Evolutionary conservation across 306 rosid species (phyloP), one percentile per base, ranked within the genome.

Genomic region (Luffa aegyptiaca): DNA sequence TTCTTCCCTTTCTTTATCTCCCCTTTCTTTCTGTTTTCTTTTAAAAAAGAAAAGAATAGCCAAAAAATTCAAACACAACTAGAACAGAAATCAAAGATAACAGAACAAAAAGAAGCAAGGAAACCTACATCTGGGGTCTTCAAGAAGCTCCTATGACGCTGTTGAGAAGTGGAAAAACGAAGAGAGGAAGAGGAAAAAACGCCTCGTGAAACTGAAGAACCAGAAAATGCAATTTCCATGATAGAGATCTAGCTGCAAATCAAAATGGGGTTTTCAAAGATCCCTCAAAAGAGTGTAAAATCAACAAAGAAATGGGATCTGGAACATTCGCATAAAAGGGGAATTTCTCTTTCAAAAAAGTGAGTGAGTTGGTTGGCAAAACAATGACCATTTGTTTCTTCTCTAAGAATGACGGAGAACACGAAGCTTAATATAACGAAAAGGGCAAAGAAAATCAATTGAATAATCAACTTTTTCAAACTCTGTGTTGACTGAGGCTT

Each of bases 361-460:
- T 79, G 48, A 85, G 74, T 74, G 71, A 85, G 83, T 62, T 39
- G 86, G 87, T 79, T 84, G 84, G 95, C 81, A 77, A 83, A 83
- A 78, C 85, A 62, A 88, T 63, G 81, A 77, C 81, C 84, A 75
- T 63, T 81, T 44, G 81, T 80, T 0, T 44, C 31, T 72, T 49
- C 94, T 90, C 96, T 97, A 86, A 87, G 83, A 92, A 92, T 87
- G 93, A 87, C 98, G 97, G 97, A 94, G 98, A 89, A 89, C 81
- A 74, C 98, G 41, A 94, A 80, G 97, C 80, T 10, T 21, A 20
- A 7, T 20, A 57, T 18, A 18, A 3, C n/a, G 20, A 57, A 53
- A 13, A 2, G 20, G 20, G 14, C 10, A 13, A 13, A n/a, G 17
- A 17, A 57, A 57, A 18, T 17, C 6, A 11, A n/a, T 18, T 57